Conservation (phyloP, 1,139 yeast species). For the Magnusiomyces ingens region DNA sequence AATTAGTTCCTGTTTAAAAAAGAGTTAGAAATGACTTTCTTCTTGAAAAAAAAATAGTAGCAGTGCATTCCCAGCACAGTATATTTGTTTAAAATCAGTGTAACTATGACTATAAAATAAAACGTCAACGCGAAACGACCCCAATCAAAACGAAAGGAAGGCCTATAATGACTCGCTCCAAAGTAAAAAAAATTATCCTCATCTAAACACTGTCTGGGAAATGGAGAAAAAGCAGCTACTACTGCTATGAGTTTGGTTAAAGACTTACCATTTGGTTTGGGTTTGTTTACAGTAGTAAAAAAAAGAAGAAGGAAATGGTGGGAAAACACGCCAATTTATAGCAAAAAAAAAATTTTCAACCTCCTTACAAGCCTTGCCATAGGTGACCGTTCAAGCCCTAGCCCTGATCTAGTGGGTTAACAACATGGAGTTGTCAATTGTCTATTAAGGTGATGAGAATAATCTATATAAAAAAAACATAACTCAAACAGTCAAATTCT, state of each 20-base stretch:
- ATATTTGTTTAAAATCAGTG: conserved; percentile 38
- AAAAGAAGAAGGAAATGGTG: background rate
- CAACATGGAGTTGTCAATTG: background rate
- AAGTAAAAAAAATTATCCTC: conserved; percentile 30
- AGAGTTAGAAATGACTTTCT: conserved; percentile 4
- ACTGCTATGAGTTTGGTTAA: background rate
- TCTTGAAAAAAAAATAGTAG: background rate
- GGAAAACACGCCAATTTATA: background rate
- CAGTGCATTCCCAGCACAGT: background rate
- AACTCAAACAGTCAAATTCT: background rate
- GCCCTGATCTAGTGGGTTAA: background rate
- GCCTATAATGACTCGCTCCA: conserved; percentile 28
- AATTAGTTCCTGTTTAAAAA: conserved; percentile 5
- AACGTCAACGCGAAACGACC: conserved; percentile 38
- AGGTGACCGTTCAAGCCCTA: background rate
- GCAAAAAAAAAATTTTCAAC: background rate
- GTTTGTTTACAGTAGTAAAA: background rate
- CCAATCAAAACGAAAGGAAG: conserved; percentile 30
- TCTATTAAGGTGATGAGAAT: too few relatives aligned
- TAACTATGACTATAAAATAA: conserved; percentile 48
- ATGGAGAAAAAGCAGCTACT: background rate
- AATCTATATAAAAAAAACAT: too few relatives aligned
- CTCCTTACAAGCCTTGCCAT: background rate
- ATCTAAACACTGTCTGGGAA: conserved; percentile 19
- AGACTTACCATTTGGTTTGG: background rate